Percentiles rank a stretch among this genome's conserved stretches.
These are phyloP conservation scores for Biancaea sappan DNA, from an alignment of 306 rosid species.

Conservation along the genomic window DNA sequence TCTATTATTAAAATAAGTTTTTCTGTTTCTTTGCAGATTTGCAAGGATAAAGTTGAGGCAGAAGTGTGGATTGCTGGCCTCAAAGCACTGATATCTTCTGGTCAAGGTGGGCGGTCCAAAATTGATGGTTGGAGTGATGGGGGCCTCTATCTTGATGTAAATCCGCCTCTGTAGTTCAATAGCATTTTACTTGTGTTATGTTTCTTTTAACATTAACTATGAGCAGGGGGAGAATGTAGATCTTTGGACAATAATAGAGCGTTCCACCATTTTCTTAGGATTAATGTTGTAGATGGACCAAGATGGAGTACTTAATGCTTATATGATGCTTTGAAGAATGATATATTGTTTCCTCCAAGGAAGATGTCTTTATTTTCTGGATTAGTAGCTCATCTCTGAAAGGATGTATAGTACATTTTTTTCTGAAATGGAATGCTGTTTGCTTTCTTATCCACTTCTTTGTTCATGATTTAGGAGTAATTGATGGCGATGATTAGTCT, in stretches of 20 bases:
- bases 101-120: constrained; percentile 96
- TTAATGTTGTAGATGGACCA: background rate
- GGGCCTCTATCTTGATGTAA: constrained; percentile 89
- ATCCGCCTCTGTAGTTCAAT: constrained; percentile 30
- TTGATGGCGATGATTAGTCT: background rate
- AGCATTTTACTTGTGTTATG: constrained; percentile 17
- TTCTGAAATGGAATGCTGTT: background rate
- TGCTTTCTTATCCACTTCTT: background rate
- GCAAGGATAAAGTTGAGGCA: constrained; percentile 97
- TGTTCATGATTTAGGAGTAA: background rate
- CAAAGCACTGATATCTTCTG: constrained; percentile 75
- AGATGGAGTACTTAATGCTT: background rate
- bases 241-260: background rate
- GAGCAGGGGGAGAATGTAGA: background rate
- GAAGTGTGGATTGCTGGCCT: constrained; percentile 97
- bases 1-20: constrained; percentile 4
- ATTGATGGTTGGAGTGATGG: constrained; percentile 99
- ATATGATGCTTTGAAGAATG: constrained; percentile 23
- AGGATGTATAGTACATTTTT: background rate
- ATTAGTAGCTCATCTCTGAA: constrained; percentile 4
- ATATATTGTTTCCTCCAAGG: background rate
- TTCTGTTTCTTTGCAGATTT: constrained; percentile 58
- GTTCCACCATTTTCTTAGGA: constrained; percentile 16
- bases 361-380: constrained; percentile 1
- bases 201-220: constrained; percentile 8